Evolutionary conservation across 257 asterid genomes (phyloP), one percentile per base, ranked within the genome.

Genomic region (Agastache rugosa): DNA sequence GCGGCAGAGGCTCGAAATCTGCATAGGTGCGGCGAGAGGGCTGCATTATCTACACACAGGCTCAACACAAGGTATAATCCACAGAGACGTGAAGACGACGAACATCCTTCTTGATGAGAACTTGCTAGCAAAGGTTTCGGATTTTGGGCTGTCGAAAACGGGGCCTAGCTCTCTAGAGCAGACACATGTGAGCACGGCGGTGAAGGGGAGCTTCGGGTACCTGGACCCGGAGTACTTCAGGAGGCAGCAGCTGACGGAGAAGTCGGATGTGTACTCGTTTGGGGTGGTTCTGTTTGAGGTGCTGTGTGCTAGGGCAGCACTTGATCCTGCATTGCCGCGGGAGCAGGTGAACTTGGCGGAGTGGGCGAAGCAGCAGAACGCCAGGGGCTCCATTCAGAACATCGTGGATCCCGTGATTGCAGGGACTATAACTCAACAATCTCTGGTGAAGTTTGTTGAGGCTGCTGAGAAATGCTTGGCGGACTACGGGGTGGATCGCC

Each of bases 191-290:
- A 94, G 98, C 85, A 94, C 98, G 0, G 97, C 97, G 1, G 98
- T 94, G 37, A 94, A 94, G 79, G 98, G 97, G 0, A 94, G 98
- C 60, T 94, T 92, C 23, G 98, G 97, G 6, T 94, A 94, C 72
- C 93, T 94, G 0, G 98, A 94, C 78, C 98, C 98, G 0, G 97
- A 94, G 74, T 94, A 94, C 86, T 94, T 92, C 83, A 83, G 97
- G 53, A 83, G 98, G 67, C 97, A 91, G 72, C 97, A 92, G 63
- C 83, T 94, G 54, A 94, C 98, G 0, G 97, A 88, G 63, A 92
- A 94, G 41, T 92, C 97, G 0, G 97, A 94, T 61, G 97, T 90
- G 0, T 93, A 91, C 87, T 94, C 98, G 0, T 92, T 92, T 14
- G 97, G 97, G 11, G 97, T 94, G 2, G 97, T 94, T 9, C 86